These are phyloP conservation scores for Isatis lusitanica DNA, from an alignment of 441 rosid species.

Conservation along the genomic window DNA sequence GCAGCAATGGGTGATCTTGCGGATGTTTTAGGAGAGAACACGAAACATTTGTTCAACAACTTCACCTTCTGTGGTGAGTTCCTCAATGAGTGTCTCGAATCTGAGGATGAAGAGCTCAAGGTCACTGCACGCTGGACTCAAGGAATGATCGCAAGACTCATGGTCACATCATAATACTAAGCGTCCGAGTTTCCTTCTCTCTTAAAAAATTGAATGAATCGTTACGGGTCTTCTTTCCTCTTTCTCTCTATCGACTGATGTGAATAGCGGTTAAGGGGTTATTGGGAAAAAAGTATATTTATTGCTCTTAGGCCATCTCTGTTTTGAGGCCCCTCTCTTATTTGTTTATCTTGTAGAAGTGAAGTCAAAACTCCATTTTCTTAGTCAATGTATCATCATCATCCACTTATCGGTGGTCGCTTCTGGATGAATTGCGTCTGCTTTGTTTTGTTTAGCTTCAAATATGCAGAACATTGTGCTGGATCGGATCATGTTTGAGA, in stretches of 20 bases:
- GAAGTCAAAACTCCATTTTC: neutral
- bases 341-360: neutral
- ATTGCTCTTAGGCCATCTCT: constrained; percentile 14
- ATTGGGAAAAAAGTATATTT: neutral
- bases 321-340: constrained; percentile 7
- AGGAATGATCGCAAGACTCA: constrained; percentile 77
- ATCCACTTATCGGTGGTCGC: constrained; percentile 5
- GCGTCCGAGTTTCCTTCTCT: neutral
- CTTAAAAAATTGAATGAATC: constrained; percentile 1
- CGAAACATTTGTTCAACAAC: constrained; percentile 64
- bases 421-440: neutral
- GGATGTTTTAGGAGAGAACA: constrained; percentile 76
- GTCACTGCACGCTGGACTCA: constrained; percentile 88
- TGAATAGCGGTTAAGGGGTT: constrained; percentile 25
- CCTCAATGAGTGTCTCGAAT: constrained; percentile 69
- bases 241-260: constrained; percentile 15
- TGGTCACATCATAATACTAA: constrained; percentile 50
- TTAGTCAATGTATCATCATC: neutral
- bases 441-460: neutral
- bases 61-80: constrained; percentile 60
- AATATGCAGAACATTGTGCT: neutral
- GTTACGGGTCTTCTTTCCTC: constrained; percentile 22
- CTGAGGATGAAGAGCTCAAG: constrained; percentile 83
- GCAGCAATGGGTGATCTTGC: constrained; percentile 97
- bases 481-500: neutral